Percentiles rank a stretch among this genome's conserved stretches.
Conservation (phyloP, 495 filamentous ascomycete genomes). For the Pyronema domesticum region DNA sequence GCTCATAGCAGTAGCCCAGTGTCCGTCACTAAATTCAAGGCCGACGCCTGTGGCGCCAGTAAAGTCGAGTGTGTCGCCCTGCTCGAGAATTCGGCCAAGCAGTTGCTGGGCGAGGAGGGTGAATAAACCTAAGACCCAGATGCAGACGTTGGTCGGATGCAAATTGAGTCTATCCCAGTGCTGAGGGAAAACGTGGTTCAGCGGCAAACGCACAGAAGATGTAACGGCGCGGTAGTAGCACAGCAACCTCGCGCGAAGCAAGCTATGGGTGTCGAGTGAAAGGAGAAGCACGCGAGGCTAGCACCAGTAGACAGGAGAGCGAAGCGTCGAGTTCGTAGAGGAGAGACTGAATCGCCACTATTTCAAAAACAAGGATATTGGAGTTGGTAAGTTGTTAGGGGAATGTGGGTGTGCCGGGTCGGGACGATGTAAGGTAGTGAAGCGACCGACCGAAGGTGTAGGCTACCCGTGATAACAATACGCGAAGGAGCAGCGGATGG, state of each 20-base stretch:
- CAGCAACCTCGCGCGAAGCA: constrained; percentile 5
- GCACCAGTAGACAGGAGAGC: not conserved
- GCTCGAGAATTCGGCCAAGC: not conserved
- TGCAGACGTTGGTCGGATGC: constrained; percentile 1
- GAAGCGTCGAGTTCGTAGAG: not conserved
- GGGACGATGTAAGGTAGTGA: not conserved
- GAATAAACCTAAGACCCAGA: not conserved
- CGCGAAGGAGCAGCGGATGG: constrained; percentile 3
- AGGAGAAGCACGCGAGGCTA: not conserved
- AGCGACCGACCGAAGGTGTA: constrained; percentile 4
- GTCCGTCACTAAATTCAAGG: not conserved
- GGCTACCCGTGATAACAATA: not conserved
- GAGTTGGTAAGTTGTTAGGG: not conserved
- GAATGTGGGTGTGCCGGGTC: not conserved
- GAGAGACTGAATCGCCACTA: not conserved
- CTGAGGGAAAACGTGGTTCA: not conserved
- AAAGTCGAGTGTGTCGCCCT: constrained; percentile 2
- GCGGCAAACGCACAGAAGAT: constrained; percentile 4
- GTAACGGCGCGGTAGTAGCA: not conserved
- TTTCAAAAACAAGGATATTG: not conserved
- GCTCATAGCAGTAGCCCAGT: constrained; percentile 38
- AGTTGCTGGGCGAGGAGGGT: not conserved
- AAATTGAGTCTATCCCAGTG: constrained; percentile 5
- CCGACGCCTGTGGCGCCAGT: constrained; percentile 8
- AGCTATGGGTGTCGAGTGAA: not conserved